Evolutionary conservation across 1,284 basidiomycete species (phyloP).

Genomic region (Apiotrichum brassicae): DNA sequence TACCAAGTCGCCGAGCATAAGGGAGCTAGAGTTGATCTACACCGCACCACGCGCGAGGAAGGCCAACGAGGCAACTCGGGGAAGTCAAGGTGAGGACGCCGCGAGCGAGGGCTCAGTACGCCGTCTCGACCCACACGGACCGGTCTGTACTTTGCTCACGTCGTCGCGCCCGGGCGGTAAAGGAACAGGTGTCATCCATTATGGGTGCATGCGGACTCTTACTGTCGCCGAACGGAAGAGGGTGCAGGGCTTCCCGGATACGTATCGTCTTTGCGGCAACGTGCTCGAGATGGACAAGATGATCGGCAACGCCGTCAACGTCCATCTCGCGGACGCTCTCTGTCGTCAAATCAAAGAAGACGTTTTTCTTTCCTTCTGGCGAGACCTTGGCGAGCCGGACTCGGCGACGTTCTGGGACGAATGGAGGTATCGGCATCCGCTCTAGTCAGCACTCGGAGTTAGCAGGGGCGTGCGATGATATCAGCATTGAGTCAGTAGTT

Average conservation of each 20-base stretch:
- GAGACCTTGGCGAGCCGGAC: constrained; percentile 6
- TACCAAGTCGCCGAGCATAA: constrained; percentile 6
- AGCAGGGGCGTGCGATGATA: too few species aligned
- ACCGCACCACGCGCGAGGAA: neutral
- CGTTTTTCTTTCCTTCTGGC: constrained; percentile 21
- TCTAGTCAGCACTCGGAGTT: neutral
- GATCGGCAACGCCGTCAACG: constrained; percentile 23
- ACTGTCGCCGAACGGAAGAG: too few species aligned
- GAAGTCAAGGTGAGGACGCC: too few species aligned
- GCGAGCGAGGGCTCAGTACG: too few species aligned
- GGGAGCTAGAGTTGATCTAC: constrained; percentile 9
- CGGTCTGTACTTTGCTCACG: constrained; percentile 17
- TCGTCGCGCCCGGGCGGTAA: constrained; percentile 13
- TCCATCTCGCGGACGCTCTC: constrained; percentile 19
- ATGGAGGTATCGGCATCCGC: constrained; percentile 3
- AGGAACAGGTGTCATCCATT: constrained; percentile 17
- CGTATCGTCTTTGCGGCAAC: constrained; percentile 16
- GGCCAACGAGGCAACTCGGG: too few species aligned
- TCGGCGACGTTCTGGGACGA: constrained; percentile 1
- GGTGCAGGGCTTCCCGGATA: constrained; percentile 17
- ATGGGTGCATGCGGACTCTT: too few species aligned
- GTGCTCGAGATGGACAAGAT: constrained; percentile 11
- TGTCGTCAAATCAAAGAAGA: constrained; percentile 16
- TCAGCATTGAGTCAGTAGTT: too few species aligned
- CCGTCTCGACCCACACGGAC: neutral